These are phyloP conservation scores for Mrakiaceae sp. DNA, from an alignment of 1,284 basidiomycete genomes.

Conservation along the genomic window DNA sequence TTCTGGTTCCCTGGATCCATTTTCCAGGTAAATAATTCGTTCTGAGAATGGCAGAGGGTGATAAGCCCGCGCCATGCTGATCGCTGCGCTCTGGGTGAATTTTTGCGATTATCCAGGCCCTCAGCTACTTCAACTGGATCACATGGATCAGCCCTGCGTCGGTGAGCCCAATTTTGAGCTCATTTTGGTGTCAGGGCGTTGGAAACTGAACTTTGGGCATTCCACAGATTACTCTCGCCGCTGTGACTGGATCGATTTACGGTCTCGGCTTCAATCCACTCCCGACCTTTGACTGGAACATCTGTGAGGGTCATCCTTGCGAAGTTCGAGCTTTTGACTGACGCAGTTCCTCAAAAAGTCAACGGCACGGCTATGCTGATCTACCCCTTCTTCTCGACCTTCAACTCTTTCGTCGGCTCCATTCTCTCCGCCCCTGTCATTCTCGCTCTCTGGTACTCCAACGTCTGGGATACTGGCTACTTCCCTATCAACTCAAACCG, in stretches of 20 bases:
- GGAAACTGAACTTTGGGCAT: not conserved
- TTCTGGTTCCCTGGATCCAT: constrained; percentile 9
- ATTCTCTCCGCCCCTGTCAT: constrained; percentile 19
- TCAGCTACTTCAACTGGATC: constrained; percentile 29
- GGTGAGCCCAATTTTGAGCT: constrained; percentile 20
- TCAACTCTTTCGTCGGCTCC: constrained; percentile 25
- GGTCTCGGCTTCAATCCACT: constrained; percentile 34
- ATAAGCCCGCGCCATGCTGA: not conserved
- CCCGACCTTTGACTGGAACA: constrained; percentile 31
- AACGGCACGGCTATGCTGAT: constrained; percentile 51
- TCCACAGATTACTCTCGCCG: not conserved
- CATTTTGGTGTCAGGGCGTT: not conserved
- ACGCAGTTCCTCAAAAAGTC: constrained; percentile 41
- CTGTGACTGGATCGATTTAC: constrained; percentile 14
- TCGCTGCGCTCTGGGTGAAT: not conserved
- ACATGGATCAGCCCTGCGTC: constrained; percentile 77
- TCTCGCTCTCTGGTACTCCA: constrained; percentile 19
- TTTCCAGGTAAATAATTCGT: not conserved
- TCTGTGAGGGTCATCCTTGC: too few relatives aligned
- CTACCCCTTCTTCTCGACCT: constrained; percentile 25
- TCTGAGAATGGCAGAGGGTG: not conserved
- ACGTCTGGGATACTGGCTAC: constrained; percentile 24
- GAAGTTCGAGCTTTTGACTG: too few relatives aligned
- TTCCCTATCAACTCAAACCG: constrained; percentile 27
- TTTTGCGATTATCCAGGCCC: not conserved